These are phyloP conservation scores for Pistacia integerrima DNA, from an alignment of 345 rosid species.

Conservation along the genomic window DNA sequence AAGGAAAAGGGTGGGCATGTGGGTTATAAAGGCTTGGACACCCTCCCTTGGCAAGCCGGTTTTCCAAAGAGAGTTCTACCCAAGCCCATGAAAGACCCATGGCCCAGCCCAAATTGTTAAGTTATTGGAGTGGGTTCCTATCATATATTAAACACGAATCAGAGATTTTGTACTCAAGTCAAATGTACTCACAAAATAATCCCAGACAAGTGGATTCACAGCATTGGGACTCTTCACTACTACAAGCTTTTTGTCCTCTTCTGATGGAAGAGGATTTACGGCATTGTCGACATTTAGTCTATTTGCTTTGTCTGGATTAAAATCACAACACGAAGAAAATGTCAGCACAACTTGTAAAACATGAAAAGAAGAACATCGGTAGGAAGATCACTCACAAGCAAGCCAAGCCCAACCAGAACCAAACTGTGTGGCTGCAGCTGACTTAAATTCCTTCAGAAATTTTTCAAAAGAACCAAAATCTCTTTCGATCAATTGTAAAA, in stretches of 20 bases:
- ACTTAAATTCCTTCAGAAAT: conserved; percentile 54
- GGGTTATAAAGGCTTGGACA: too few species aligned
- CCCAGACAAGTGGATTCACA: too few species aligned
- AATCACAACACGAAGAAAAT: conserved; percentile 7
- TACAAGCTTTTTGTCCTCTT: conserved; percentile 71
- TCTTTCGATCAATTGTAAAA: conserved; percentile 68
- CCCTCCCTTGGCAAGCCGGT: too few species aligned
- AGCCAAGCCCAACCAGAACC: conserved; percentile 99
- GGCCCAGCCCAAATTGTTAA: too few species aligned
- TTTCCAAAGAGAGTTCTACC: too few species aligned
- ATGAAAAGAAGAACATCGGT: conserved; percentile 6
- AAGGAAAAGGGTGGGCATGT: too few species aligned
- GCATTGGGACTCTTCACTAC: too few species aligned
- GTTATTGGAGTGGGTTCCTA: too few species aligned
- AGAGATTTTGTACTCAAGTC: not conserved
- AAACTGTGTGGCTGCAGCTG: conserved; percentile 80
- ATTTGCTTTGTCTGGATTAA: conserved; percentile 70
- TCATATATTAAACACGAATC: not conserved
- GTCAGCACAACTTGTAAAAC: conserved; percentile 6
- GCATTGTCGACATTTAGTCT: conserved; percentile 70
- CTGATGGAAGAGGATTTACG: conserved; percentile 63
- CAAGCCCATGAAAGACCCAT: too few species aligned
- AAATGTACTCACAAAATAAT: too few species aligned
- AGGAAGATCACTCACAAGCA: conserved; percentile 55
- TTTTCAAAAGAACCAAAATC: conserved; percentile 81